Evolutionary conservation across 257 asterid species (phyloP), one percentile per base, ranked within the genome.

Genomic region (Avicennia marina): DNA sequence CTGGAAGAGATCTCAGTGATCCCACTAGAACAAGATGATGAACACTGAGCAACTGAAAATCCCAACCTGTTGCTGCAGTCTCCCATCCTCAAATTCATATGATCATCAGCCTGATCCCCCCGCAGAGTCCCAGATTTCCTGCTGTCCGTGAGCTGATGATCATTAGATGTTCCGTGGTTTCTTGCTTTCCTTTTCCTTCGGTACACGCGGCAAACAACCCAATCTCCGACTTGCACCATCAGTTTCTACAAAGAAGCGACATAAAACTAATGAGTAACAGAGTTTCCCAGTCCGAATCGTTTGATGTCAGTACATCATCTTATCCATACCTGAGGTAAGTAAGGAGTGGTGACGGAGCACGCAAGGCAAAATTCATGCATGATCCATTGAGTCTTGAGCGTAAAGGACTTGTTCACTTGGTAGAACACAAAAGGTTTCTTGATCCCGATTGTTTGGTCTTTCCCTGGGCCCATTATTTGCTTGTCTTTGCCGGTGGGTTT

Each of bases 181-280:
- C 65, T 20, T 40, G n/a, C 26, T 50, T 40, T 60, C 60, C 12
- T 60, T 27, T 59, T 62, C 70, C 65, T 58, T 22, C 66, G 71
- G 44, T 54, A 71, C 57, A 81, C 40, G 32, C 81, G 62, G 70
- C 82, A 81, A 9, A 75, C 72, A 42, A 63, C 74, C 85, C 89
- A 81, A 47, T 78, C 82, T 55, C 80, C 85, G 17, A 67, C 65
- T 49, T 62, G 82, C 72, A 72, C 40, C 72, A 40, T 40, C 25
- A 55, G 16, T 56, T 61, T 72, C 88, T 77, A 55, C 69, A 46
- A 27, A 18, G 29, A 56, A 7, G 9, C n/a, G n/a, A n/a, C n/a
- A n/a, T n/a, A n/a, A 55, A 2, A 3, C 17, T 15, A 3, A 22
- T 44, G 2, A 61, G 57, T n/a, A 11, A n/a, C 13, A n/a, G n/a